Percentiles rank a stretch among this genome's conserved stretches.
Evolutionary conservation across 2,329 filamentous ascomycete species (phyloP).

Genomic region (Diplocarpon mali): DNA sequence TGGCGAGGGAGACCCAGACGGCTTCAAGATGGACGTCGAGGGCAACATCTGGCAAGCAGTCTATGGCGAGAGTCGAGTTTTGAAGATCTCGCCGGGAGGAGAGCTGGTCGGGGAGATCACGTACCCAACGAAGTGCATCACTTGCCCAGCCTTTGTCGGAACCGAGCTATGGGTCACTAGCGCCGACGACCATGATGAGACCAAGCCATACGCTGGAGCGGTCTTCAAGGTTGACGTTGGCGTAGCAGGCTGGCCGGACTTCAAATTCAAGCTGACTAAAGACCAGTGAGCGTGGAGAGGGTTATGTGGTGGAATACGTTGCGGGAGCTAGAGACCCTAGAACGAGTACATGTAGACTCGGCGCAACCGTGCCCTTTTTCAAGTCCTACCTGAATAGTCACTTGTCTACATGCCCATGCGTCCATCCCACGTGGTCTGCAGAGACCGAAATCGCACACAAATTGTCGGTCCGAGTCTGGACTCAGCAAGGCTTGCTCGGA

Average conservation of each 20-base stretch:
- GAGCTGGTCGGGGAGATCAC: conserved; percentile 62
- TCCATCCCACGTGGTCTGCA: too few species aligned
- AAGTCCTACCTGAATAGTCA: too few species aligned
- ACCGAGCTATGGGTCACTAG: conserved; percentile 69
- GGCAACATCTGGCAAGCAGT: conserved; percentile 84
- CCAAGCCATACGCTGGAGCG: conserved; percentile 54
- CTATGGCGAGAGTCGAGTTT: conserved; percentile 66
- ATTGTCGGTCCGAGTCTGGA: too few species aligned
- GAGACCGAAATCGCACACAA: too few species aligned
- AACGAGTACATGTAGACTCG: not conserved
- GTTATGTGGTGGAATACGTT: not conserved
- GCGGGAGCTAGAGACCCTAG: not conserved
- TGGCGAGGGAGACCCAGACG: conserved; percentile 62
- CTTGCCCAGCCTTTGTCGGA: conserved; percentile 71
- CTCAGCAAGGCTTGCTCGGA: too few species aligned
- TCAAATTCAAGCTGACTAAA: conserved; percentile 44
- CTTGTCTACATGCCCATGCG: too few species aligned
- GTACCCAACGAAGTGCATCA: conserved; percentile 68
- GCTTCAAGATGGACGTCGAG: conserved; percentile 71
- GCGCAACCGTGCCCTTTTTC: too few species aligned
- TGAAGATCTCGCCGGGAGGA: conserved; percentile 58
- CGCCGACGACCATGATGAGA: conserved; percentile 51
- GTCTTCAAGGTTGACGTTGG: conserved; percentile 72
- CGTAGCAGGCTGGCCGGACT: conserved; percentile 49
- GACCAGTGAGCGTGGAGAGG: not conserved